phyloP scores from a whole-genome alignment of 352 stramenopile genomes.

The Nothophytophthora sp. region DNA sequence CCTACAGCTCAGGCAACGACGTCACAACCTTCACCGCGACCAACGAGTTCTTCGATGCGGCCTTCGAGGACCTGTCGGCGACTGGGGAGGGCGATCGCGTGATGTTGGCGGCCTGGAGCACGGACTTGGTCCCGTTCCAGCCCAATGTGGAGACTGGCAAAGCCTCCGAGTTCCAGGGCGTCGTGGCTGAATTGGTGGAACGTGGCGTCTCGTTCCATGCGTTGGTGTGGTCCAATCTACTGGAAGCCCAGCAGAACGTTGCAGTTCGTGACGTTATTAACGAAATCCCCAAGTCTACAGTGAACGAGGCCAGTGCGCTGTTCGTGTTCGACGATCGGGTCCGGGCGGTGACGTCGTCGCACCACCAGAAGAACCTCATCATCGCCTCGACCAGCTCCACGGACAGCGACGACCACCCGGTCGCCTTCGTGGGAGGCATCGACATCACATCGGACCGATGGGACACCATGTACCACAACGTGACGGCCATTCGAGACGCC shows the following conservation, averaged over 20 bases:
- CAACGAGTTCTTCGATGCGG: constrained; percentile 35
- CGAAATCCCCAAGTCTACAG: constrained; percentile 6
- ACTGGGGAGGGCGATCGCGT: constrained; percentile 20
- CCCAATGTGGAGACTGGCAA: constrained; percentile 31
- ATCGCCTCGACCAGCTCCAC: constrained; percentile 13
- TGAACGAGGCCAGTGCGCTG: constrained; percentile 16
- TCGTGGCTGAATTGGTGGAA: too few relatives aligned
- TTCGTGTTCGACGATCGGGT: constrained; percentile 62
- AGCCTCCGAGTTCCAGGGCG: constrained; percentile 18
- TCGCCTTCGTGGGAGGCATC: constrained; percentile 55
- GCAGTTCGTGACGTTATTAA: constrained; percentile 45
- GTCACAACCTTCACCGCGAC: constrained; percentile 33
- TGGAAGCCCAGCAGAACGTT: constrained; percentile 31
- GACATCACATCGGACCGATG: constrained; percentile 59
- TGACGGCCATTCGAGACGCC: constrained; percentile 29
- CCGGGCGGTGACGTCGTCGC: constrained; percentile 20
- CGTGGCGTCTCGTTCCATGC: constrained; percentile 35
- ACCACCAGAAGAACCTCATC: constrained; percentile 57
- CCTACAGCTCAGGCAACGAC: constrained; percentile 31
- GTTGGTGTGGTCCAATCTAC: constrained; percentile 46
- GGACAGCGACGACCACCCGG: constrained; percentile 11
- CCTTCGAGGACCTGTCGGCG: constrained; percentile 40
- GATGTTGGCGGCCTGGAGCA: constrained; percentile 34
- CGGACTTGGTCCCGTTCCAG: constrained; percentile 35
- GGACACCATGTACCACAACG: constrained; percentile 55